Base-by-base conservation (phyloP, 2,329 filamentous ascomycete species). In the Neocucurbitaria cava region DNA sequence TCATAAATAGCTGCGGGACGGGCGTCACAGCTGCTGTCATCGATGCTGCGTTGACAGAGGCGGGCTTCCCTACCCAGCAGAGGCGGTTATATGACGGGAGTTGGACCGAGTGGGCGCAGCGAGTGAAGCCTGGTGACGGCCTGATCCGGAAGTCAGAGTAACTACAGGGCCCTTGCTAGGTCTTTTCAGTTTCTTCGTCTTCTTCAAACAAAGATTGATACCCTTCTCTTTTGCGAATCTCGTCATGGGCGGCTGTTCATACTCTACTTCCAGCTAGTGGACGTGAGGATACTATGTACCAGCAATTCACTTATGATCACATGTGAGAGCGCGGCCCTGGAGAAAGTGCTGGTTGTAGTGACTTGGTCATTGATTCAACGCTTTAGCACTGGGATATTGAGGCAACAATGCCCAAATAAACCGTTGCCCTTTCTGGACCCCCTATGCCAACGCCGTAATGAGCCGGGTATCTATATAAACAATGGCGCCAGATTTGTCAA, bases 11-110 rank as follows among this genome's bases (percentile, higher is more conserved):
- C 68, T 99, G 95, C 68, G 95, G 95, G 11, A 97, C 93, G 6
- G 95, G 95, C 30, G 94, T 99, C 46, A 98, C 93, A 10, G 95
- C 95, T 7, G 91, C 91, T 17, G 86, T 97, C 39, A 86, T 99
- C 38, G 95, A 99, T 72, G 89, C 92, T 33, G 95, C 92, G 1
- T 78, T 99, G 49, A 86, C 86, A 26, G 87, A 92, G 75, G 91
- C 93, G 20, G 88, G 87, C 1, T 93, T 87, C 70, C 90, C 89
- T 1, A 80, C 85, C 3, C 83, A 87, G 56, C 85, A 85, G 49
- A 85, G 91, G 63, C 88, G 85, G 71, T 82, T 99, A 20, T 99
- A 99, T 70, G 95, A 99, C 75, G 95, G 95, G 43, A 96, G 93
- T 76, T 99, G 95, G 95, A 98, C 95, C 85, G 96, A 82, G 87